These are phyloP conservation scores for Hirsutella minnesotensis DNA, from an alignment of 2,329 filamentous ascomycete genomes.

Conservation along the genomic window DNA sequence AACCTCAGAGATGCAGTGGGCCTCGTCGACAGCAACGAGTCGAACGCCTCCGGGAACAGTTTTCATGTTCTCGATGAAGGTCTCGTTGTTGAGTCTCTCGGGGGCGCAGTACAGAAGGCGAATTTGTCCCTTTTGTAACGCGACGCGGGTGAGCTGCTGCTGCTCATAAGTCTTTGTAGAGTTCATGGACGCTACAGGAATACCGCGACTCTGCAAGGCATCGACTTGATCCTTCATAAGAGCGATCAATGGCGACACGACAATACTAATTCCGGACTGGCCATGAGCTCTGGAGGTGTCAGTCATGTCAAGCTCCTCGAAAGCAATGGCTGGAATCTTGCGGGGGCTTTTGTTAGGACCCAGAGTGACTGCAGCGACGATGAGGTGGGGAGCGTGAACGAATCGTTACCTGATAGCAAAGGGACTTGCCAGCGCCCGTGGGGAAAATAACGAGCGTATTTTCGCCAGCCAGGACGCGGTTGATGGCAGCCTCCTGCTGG, in stretches of 20 bases:
- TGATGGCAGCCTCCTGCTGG: constrained; percentile 31
- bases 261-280: constrained; percentile 38
- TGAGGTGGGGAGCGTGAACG: background rate
- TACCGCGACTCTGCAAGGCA: constrained; percentile 33
- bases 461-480: constrained; percentile 22
- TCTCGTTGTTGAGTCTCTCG: constrained; percentile 49
- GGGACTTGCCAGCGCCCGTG: constrained; percentile 36
- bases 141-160: constrained; percentile 22
- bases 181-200: constrained; percentile 42
- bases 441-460: constrained; percentile 33
- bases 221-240: constrained; percentile 52
- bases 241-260: constrained; percentile 44
- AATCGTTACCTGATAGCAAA: constrained; percentile 31
- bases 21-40: constrained; percentile 45
- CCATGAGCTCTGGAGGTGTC: constrained; percentile 13
- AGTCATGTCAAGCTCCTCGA: constrained; percentile 27
- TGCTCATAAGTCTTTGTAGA: constrained; percentile 41
- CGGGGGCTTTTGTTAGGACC: background rate
- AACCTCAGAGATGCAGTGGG: constrained; percentile 40
- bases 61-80: constrained; percentile 44
- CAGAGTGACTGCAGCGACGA: background rate
- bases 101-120: constrained; percentile 47
- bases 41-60: constrained; percentile 42
- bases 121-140: constrained; percentile 31
- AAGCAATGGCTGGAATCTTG: constrained; percentile 34